A percentile compares a stretch with the other conserved stretches of the same genome.
Conservation (phyloP, 2,329 filamentous ascomycete genomes). For the Leptographium lundbergii region DNA sequence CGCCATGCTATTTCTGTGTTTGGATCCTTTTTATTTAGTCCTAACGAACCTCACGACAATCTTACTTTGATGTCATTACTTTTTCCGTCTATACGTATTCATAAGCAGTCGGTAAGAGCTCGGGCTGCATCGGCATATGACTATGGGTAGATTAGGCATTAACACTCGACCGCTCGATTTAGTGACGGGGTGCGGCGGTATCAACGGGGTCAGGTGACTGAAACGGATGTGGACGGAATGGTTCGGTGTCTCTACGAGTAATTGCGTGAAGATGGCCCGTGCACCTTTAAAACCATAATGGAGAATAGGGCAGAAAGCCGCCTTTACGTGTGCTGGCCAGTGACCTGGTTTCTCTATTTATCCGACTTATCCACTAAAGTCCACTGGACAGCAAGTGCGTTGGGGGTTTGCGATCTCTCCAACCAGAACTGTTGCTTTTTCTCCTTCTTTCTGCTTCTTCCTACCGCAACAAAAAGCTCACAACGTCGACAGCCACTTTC, state of each 20-base stretch:
- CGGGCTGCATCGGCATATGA: no score
- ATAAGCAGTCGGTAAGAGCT: neutral
- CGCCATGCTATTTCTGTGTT: neutral
- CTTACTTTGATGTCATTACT: neutral
- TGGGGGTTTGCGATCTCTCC: neutral
- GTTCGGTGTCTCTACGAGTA: neutral
- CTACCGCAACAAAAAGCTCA: constrained; percentile 2
- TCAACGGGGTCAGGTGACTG: neutral
- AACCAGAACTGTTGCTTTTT: neutral
- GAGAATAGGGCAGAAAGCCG: neutral
- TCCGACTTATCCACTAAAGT: neutral
- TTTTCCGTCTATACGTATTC: no score
- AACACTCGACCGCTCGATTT: neutral
- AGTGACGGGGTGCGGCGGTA: neutral
- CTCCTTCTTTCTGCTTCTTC: neutral
- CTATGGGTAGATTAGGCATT: neutral
- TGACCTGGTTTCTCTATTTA: no score
- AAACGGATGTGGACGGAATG: neutral
- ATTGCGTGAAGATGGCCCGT: neutral
- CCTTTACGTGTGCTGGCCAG: no score
- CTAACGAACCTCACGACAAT: neutral
- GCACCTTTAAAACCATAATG: neutral
- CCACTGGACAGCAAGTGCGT: neutral
- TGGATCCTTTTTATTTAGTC: neutral
- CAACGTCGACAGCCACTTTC: neutral